These are phyloP conservation scores for Tremella yokohamensis DNA, from an alignment of 768 basidiomycete genomes.

Conservation along the genomic window DNA sequence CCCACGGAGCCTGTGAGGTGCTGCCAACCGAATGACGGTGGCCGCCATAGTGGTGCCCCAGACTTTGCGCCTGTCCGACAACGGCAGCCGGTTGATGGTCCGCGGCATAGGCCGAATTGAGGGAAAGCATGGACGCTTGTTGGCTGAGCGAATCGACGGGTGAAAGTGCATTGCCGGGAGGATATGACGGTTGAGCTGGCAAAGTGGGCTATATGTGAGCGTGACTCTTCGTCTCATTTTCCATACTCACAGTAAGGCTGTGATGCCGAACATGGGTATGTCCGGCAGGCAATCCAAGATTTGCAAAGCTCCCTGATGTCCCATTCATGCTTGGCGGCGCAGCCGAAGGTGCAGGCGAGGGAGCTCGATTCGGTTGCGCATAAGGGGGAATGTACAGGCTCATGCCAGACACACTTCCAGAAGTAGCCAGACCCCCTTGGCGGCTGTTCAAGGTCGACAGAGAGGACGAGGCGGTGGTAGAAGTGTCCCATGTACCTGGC, in stretches of 20 bases:
- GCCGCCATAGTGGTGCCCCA: constrained; percentile 5
- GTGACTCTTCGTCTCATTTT: background rate
- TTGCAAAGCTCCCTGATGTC: constrained; percentile 31
- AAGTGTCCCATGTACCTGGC: constrained; percentile 17
- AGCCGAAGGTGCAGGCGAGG: constrained; percentile 14
- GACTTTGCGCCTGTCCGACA: constrained; percentile 2
- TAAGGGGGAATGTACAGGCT: constrained; percentile 48
- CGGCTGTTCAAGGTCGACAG: constrained; percentile 12
- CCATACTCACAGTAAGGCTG: constrained; percentile 29
- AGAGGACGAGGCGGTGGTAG: constrained; percentile 25
- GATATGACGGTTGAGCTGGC: constrained; percentile 5
- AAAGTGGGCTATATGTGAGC: background rate
- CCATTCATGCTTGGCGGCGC: constrained; percentile 3
- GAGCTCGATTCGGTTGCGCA: constrained; percentile 23
- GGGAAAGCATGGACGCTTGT: constrained; percentile 38
- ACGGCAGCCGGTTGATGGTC: constrained; percentile 18
- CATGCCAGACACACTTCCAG: constrained; percentile 41
- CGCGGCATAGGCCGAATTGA: constrained; percentile 20
- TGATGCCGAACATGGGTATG: constrained; percentile 23
- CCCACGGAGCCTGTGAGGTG: constrained; percentile 33
- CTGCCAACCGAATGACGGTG: constrained; percentile 42
- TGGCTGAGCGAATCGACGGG: constrained; percentile 33
- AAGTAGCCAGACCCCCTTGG: constrained; percentile 22
- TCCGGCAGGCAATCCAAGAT: constrained; percentile 39
- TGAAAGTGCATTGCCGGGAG: constrained; percentile 3